These are phyloP conservation scores for Xylariaceae sp. DNA, from an alignment of 2,329 filamentous ascomycete species.

Conservation along the genomic window DNA sequence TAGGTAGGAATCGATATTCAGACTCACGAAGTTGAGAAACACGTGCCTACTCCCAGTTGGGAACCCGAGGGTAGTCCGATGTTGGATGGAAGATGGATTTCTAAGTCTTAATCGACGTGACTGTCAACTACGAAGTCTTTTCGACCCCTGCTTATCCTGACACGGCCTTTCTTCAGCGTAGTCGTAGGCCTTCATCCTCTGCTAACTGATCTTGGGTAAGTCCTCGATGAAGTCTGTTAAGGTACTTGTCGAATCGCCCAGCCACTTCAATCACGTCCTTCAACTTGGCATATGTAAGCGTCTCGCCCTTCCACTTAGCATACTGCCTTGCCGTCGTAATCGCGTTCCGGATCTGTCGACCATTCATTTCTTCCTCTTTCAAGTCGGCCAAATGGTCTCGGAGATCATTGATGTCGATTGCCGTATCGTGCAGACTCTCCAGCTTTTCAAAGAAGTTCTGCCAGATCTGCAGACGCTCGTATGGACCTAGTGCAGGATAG, in stretches of 20 bases:
- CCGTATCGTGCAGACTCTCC: background rate
- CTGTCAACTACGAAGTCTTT: too few species aligned
- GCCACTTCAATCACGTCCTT: constrained; percentile 7
- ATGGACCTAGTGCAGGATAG: constrained; percentile 5
- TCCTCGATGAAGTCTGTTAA: too few species aligned
- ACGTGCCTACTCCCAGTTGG: too few species aligned
- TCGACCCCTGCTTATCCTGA: too few species aligned
- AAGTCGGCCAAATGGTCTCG: constrained; percentile 7
- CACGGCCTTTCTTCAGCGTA: too few species aligned
- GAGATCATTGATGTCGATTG: constrained; percentile 3
- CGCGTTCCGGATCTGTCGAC: constrained; percentile 14
- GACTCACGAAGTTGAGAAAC: too few species aligned
- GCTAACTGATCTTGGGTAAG: too few species aligned
- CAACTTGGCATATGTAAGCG: constrained; percentile 2
- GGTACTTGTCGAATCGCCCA: constrained; percentile 8
- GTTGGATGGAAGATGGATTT: too few species aligned
- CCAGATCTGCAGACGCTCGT: constrained; percentile 13
- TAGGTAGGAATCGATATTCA: too few species aligned
- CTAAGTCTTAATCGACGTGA: too few species aligned
- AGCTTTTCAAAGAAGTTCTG: constrained; percentile 9
- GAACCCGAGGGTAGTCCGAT: too few species aligned
- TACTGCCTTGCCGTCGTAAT: constrained; percentile 13
- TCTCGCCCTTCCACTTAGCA: constrained; percentile 6
- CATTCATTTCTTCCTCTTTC: constrained; percentile 10
- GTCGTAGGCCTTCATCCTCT: too few species aligned